Evolutionary conservation across 768 basidiomycete species (phyloP).

Genomic region (Lactifluus subvellereus): DNA sequence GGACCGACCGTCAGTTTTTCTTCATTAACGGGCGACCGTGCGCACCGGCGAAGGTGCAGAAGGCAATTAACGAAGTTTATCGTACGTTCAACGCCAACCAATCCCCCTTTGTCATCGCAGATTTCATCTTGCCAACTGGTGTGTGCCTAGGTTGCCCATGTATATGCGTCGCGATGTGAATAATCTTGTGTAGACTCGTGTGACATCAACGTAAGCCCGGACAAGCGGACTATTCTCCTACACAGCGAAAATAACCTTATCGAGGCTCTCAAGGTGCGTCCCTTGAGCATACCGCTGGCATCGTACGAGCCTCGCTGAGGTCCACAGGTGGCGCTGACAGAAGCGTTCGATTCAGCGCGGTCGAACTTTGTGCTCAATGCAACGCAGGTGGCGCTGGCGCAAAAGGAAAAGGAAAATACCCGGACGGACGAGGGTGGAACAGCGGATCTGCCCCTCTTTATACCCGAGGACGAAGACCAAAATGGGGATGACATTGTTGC

Average conservation of each 20-base stretch:
- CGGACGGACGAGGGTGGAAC: background rate
- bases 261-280: conserved; percentile 63
- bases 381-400: conserved; percentile 13
- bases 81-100: conserved; percentile 73
- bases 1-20: conserved; percentile 85
- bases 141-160: conserved; percentile 25
- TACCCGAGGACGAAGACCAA: conserved; percentile 11
- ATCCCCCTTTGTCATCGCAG: conserved; percentile 74
- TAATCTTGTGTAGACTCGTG: conserved; percentile 48
- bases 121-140: conserved; percentile 81
- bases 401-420: background rate
- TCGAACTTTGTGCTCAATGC: conserved; percentile 24
- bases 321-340: conserved; percentile 13
- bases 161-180: conserved; percentile 1
- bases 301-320: background rate
- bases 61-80: conserved; percentile 90
- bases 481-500: background rate
- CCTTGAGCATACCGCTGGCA: background rate
- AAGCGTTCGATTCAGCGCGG: conserved; percentile 16
- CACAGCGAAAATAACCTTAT: conserved; percentile 83
- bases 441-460: conserved; percentile 1
- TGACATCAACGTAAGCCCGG: conserved; percentile 94
- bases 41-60: conserved; percentile 71
- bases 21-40: conserved; percentile 92
- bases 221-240: conserved; percentile 92